Conservation (phyloP, 257 asterid genomes). For the Craterostigma plantagineum region DNA sequence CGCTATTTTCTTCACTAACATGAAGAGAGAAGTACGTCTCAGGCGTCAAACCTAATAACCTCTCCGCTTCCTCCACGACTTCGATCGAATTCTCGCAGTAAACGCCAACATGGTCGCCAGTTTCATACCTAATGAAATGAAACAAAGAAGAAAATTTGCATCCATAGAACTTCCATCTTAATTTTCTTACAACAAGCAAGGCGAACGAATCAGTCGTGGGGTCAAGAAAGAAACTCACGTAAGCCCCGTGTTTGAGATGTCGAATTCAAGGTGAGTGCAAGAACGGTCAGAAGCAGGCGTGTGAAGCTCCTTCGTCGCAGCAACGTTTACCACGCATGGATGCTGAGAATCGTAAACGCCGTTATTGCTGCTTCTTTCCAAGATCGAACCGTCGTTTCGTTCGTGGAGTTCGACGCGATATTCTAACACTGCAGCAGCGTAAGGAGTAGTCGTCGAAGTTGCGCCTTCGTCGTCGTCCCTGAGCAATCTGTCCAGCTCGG, state of each 20-base stretch:
- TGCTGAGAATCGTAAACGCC: slow-evolving; percentile 69
- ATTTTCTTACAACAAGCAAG: background rate
- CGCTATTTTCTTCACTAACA: slow-evolving; percentile 61
- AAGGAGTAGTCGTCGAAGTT: slow-evolving; percentile 58
- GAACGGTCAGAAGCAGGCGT: slow-evolving; percentile 84
- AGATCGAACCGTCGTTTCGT: slow-evolving; percentile 15
- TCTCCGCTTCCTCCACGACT: slow-evolving; percentile 81
- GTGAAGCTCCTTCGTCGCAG: slow-evolving; percentile 83
- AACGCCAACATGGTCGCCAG: slow-evolving; percentile 96
- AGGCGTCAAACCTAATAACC: slow-evolving; percentile 47
- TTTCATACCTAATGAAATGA: slow-evolving; percentile 71
- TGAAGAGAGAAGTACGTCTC: slow-evolving; percentile 67
- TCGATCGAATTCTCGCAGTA: slow-evolving; percentile 70
- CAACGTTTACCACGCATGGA: slow-evolving; percentile 75
- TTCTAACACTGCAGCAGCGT: slow-evolving; percentile 83
- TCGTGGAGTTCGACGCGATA: slow-evolving; percentile 70
- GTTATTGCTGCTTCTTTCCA: slow-evolving; percentile 31
- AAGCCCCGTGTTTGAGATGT: slow-evolving; percentile 78
- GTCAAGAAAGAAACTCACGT: slow-evolving; percentile 34
- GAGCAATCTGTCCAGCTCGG: slow-evolving; percentile 74
- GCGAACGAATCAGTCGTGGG: too few species aligned
- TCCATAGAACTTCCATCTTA: background rate
- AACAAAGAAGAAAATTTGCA: background rate
- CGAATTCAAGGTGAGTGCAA: slow-evolving; percentile 91
- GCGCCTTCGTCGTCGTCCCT: slow-evolving; percentile 51